Percentiles rank a stretch among this genome's conserved stretches.
Evolutionary conservation across 2,329 filamentous ascomycete genomes (phyloP).

Genomic region (Teratosphaeriaceae sp.): DNA sequence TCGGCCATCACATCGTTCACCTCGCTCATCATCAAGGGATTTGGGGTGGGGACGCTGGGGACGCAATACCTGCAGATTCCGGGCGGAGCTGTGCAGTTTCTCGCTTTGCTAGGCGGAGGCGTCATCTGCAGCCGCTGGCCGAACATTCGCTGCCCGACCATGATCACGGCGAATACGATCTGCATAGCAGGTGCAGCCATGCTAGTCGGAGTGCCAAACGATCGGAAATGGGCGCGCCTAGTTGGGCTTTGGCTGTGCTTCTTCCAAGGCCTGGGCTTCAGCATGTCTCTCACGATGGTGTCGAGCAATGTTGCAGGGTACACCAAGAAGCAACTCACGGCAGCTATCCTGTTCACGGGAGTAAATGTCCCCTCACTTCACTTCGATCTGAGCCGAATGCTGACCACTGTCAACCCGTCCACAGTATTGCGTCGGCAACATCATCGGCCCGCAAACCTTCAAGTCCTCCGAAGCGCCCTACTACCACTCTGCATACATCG

Average conservation of each 20-base stretch:
- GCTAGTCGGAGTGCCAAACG: constrained; percentile 46
- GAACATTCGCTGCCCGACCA: constrained; percentile 47
- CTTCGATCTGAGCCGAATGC: constrained; percentile 37
- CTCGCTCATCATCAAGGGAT: constrained; percentile 43
- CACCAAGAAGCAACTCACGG: constrained; percentile 50
- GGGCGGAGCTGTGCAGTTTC: constrained; percentile 51
- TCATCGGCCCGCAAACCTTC: constrained; percentile 50
- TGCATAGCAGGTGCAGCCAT: constrained; percentile 49
- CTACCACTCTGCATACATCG: constrained; percentile 46
- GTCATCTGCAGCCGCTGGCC: constrained; percentile 48
- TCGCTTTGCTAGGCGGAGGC: constrained; percentile 46
- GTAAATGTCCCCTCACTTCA: no score
- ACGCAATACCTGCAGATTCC: constrained; percentile 54
- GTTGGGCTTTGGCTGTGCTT: constrained; percentile 53
- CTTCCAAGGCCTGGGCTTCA: constrained; percentile 49
- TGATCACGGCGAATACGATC: constrained; percentile 50
- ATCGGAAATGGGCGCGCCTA: constrained; percentile 51
- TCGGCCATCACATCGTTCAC: constrained; percentile 46
- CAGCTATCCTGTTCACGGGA: constrained; percentile 46
- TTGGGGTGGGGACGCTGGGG: constrained; percentile 42
- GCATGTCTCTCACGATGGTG: constrained; percentile 48
- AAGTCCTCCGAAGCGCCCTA: constrained; percentile 42
- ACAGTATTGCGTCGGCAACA: constrained; percentile 25
- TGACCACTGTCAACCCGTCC: background rate
- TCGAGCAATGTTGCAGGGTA: constrained; percentile 48